Percentiles rank a stretch among this genome's conserved stretches.
Evolutionary conservation across 2,329 filamentous ascomycete genomes (phyloP).

Genomic region (Cladosporium sp.): DNA sequence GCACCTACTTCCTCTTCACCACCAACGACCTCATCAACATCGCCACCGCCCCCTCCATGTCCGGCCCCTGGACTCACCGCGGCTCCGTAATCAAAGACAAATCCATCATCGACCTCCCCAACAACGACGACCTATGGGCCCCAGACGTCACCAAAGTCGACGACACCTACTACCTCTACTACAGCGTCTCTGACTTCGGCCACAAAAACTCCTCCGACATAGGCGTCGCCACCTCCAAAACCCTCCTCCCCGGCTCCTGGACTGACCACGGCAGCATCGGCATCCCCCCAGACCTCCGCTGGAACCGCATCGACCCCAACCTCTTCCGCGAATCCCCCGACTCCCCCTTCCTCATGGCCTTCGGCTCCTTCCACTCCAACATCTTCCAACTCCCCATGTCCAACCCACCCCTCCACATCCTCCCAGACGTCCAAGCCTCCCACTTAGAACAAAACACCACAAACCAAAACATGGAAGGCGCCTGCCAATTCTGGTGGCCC

Average conservation of each 20-base stretch:
- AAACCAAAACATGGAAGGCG: conserved; percentile 47
- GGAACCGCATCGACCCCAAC: conserved; percentile 48
- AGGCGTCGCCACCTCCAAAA: conserved; percentile 49
- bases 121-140: conserved; percentile 52
- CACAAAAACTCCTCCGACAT: conserved; percentile 56
- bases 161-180: conserved; percentile 58
- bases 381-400: conserved; percentile 56
- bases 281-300: conserved; percentile 36
- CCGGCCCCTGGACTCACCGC: conserved; percentile 46
- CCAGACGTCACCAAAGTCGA: conserved; percentile 58
- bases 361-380: conserved; percentile 65
- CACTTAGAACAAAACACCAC: conserved; percentile 52
- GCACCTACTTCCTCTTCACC: conserved; percentile 48
- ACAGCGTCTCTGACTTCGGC: conserved; percentile 58
- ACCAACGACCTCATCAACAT: conserved; percentile 48
- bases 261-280: conserved; percentile 59
- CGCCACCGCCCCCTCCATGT: conserved; percentile 41
- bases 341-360: conserved; percentile 42
- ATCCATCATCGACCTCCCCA: conserved; percentile 43
- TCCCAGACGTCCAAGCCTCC: conserved; percentile 26
- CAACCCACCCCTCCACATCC: conserved; percentile 19
- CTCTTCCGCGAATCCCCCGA: conserved; percentile 38
- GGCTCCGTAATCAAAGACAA: conserved; percentile 44
- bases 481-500: conserved; percentile 51
- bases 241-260: conserved; percentile 53